These are phyloP conservation scores for Penicillium ochrochloron DNA, from an alignment of 495 filamentous ascomycete genomes.

Conservation along the genomic window DNA sequence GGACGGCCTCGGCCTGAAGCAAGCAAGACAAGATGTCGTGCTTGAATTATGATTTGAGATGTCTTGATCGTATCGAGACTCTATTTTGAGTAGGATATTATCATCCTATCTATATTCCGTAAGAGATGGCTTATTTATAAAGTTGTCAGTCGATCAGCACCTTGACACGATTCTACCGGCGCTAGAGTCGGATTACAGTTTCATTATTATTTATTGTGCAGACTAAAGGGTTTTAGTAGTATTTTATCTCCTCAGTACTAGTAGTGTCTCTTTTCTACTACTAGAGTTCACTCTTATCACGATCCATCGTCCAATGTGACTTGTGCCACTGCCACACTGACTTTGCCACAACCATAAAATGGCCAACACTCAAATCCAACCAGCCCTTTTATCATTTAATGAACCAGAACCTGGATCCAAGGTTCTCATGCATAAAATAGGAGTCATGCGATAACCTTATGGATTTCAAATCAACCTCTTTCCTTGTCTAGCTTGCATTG, in stretches of 20 bases:
- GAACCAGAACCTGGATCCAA: constrained; percentile 15
- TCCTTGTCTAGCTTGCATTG: constrained; percentile 8
- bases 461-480: constrained; percentile 24
- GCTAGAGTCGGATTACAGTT: constrained; percentile 1
- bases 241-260: no score
- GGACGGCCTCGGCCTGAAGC: not conserved
- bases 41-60: not conserved
- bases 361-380: not conserved
- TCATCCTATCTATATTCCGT: not conserved
- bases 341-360: constrained; percentile 5
- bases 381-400: not conserved
- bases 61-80: constrained; percentile 5
- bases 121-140: not conserved
- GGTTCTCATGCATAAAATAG: constrained; percentile 30
- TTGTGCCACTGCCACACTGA: constrained; percentile 5
- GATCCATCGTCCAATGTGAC: not conserved
- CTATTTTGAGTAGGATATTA: constrained; percentile 14
- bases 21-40: constrained; percentile 9
- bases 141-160: not conserved
- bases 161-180: not conserved
- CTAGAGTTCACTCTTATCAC: not conserved
- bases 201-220: no score
- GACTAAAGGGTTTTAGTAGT: not conserved
- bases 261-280: not conserved
- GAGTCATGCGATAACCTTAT: constrained; percentile 15